Evolutionary conservation across 192 early-diverging fungal species (phyloP).

Genomic region (Mortierella antarctica): DNA sequence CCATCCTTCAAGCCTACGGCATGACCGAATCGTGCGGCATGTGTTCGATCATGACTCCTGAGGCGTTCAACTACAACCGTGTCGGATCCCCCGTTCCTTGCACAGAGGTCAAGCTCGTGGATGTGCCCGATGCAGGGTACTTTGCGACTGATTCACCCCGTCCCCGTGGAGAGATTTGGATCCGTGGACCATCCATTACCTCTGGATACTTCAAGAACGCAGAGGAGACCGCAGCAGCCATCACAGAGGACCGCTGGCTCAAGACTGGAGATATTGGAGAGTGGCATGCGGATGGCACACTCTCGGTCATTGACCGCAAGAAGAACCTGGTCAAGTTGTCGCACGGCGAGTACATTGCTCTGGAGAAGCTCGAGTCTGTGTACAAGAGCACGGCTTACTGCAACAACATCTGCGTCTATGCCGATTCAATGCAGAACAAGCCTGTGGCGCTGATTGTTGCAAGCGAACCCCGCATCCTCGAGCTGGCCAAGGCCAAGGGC

Average conservation of each 20-base stretch:
- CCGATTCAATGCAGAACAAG: constrained; percentile 70
- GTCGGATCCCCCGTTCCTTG: constrained; percentile 81
- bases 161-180: constrained; percentile 92
- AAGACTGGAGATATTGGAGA: constrained; percentile 87
- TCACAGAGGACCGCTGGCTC: constrained; percentile 57
- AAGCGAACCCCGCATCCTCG: constrained; percentile 57
- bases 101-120: constrained; percentile 81
- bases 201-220: constrained; percentile 86
- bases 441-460: constrained; percentile 81
- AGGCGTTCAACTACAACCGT: constrained; percentile 61
- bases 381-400: constrained; percentile 80
- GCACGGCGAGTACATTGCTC: constrained; percentile 95
- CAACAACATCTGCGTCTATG: constrained; percentile 77
- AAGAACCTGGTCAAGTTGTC: constrained; percentile 89
- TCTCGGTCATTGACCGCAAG: constrained; percentile 87
- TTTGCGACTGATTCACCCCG: constrained; percentile 65
- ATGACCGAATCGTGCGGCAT: constrained; percentile 83
- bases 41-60: constrained; percentile 71
- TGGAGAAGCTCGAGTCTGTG: constrained; percentile 90
- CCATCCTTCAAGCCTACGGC: constrained; percentile 86
- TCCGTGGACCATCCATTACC: constrained; percentile 80
- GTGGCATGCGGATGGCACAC: constrained; percentile 76
- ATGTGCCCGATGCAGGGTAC: constrained; percentile 69
- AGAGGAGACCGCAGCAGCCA: constrained; percentile 83
- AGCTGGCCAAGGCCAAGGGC: constrained; percentile 45